A percentile compares a stretch with the other conserved stretches of the same genome.
Conservation (phyloP, 352 stramenopile genomes). For the Plasmopara muralis region DNA sequence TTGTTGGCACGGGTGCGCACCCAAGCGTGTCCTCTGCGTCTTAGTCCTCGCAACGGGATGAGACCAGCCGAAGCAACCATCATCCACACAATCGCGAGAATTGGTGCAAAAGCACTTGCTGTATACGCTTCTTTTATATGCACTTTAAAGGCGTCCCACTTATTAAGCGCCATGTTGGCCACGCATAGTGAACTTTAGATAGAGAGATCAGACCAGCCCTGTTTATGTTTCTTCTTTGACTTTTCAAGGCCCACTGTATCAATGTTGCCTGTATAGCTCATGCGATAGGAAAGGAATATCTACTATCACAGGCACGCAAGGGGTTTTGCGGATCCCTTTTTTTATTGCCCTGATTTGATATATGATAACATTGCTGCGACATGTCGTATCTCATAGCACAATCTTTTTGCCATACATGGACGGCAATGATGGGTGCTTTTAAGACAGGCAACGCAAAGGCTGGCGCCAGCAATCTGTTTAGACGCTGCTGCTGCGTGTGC, state of each 20-base stretch:
- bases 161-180: no score
- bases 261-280: no score
- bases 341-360: neutral
- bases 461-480: no score
- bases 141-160: no score
- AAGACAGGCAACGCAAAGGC: no score
- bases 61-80: slow-evolving; percentile 5
- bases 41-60: slow-evolving; percentile 18
- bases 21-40: slow-evolving; percentile 9
- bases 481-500: no score
- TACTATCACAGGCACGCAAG: neutral
- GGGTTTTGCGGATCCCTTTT: neutral
- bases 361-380: neutral
- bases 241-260: no score
- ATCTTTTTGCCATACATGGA: neutral
- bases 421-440: neutral
- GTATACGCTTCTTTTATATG: no score
- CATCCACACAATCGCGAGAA: neutral
- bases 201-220: no score
- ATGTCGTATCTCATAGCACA: neutral
- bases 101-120: no score
- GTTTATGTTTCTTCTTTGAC: no score
- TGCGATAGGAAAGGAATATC: neutral
- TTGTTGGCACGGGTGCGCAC: slow-evolving; percentile 21
- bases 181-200: no score